Evolutionary conservation across 2,329 filamentous ascomycete genomes (phyloP), one percentile per base, ranked within the genome.

Genomic region (Apiospora malaysiana): DNA sequence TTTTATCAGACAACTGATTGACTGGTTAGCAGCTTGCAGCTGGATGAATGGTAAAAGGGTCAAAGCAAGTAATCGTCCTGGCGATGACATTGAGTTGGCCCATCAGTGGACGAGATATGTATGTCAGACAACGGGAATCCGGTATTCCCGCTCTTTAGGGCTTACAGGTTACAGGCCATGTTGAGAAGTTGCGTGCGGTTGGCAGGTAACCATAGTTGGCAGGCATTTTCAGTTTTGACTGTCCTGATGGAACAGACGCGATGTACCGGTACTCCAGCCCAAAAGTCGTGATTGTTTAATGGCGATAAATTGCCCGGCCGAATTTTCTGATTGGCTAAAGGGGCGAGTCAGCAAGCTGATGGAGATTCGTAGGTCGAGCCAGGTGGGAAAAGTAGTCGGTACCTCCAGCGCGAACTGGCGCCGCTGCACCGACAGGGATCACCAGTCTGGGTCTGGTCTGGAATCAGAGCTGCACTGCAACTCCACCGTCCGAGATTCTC

Each of bases 401-500:
- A 67, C 65, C n/a, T 45, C 16, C 51, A 32, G 16, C 9, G 59
- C 40, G 40, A 32, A 67, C 65, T 46, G 65, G 40, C 23, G 51
- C 51, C 49, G 25, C 40, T 67, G 65, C 65, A 67, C 40, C 2
- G 42, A 46, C 65, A 67, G 65, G 65, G 40, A 45, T 67, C 40
- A 12, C 9, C 43, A n/a, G 40, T 27, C 40, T 67, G 40, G 65
- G 65, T 67, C 63, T 46, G 56, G 56, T 67, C 65, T 45, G 65
- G 65, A 67, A 43, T 46, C 43, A 67, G 65, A 27, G 16, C 37
- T 66, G 63, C 23, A 43, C 37, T 43, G 51, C 51, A 63, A 27
- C 27, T 63, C 56, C 65, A 46, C 65, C 40, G 65, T 67, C 43
- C 43, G 42, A 27, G 65, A 27, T 46, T 67, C 65, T 67, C 65